These are phyloP conservation scores for Zea luxurians DNA, from an alignment of 176 grass and related monocot species.

Conservation along the genomic window DNA sequence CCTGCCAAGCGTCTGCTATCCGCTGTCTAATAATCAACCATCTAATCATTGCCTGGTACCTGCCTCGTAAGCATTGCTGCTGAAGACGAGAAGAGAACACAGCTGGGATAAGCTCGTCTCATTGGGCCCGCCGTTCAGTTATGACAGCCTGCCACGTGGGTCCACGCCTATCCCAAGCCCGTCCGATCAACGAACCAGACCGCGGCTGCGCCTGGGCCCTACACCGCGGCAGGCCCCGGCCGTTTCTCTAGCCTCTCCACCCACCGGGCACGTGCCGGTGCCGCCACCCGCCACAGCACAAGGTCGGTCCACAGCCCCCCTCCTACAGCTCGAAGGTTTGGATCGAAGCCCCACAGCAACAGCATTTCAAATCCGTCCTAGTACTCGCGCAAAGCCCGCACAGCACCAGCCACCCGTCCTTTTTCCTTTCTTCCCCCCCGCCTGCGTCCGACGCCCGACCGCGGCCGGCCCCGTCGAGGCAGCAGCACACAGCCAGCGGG, in stretches of 20 bases:
- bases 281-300: too few relatives aligned
- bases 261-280: background rate
- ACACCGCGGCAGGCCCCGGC: too few relatives aligned
- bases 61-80: background rate
- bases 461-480: background rate
- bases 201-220: background rate
- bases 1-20: conserved; percentile 34
- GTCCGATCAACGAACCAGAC: background rate
- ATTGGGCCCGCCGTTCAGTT: background rate
- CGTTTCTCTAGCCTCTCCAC: background rate
- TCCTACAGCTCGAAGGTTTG: background rate
- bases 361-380: background rate
- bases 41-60: background rate
- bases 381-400: too few relatives aligned
- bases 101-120: background rate
- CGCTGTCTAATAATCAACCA: background rate
- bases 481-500: background rate
- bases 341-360: too few relatives aligned
- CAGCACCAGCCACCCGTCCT: too few relatives aligned
- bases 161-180: background rate
- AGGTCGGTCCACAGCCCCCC: too few relatives aligned
- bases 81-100: background rate
- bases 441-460: background rate
- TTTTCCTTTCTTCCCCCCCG: background rate
- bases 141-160: conserved; percentile 6